These are phyloP conservation scores for Spinacia oleracea DNA, from an alignment of 179 eudicot species.

Conservation along the genomic window DNA sequence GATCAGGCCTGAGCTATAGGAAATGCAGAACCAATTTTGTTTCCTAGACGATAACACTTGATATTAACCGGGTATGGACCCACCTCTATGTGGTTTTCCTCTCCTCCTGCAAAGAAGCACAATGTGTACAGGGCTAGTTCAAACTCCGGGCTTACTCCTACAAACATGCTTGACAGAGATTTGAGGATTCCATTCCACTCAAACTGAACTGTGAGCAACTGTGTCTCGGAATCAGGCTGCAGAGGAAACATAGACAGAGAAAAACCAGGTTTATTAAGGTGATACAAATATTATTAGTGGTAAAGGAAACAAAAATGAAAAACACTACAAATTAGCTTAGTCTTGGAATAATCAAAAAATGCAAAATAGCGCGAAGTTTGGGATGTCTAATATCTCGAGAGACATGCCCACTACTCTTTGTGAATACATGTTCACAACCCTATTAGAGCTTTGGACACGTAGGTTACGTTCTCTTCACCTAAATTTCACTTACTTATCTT, in stretches of 20 bases:
- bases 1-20: constrained; percentile 60
- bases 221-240: constrained; percentile 95
- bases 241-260: constrained; percentile 13
- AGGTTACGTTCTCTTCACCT: too few species aligned
- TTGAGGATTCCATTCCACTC: constrained; percentile 95
- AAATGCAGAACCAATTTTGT: constrained; percentile 83
- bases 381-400: too few species aligned
- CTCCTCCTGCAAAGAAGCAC: constrained; percentile 74
- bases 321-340: neutral
- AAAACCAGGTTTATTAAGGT: neutral
- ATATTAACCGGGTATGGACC: constrained; percentile 89
- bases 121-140: constrained; percentile 87
- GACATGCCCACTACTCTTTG: too few species aligned
- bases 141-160: constrained; percentile 96
- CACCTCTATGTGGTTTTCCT: constrained; percentile 72
- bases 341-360: neutral
- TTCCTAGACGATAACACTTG: constrained; percentile 80
- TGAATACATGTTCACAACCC: too few species aligned
- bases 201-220: constrained; percentile 80
- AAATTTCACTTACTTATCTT: too few species aligned
- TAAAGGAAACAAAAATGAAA: neutral
- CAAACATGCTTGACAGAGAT: constrained; percentile 72
- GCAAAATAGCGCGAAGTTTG: neutral
- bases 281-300: neutral
- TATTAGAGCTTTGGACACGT: neutral